phyloP scores from a whole-genome alignment of 2,329 filamentous ascomycete genomes.

The Juglanconis oblonga region DNA sequence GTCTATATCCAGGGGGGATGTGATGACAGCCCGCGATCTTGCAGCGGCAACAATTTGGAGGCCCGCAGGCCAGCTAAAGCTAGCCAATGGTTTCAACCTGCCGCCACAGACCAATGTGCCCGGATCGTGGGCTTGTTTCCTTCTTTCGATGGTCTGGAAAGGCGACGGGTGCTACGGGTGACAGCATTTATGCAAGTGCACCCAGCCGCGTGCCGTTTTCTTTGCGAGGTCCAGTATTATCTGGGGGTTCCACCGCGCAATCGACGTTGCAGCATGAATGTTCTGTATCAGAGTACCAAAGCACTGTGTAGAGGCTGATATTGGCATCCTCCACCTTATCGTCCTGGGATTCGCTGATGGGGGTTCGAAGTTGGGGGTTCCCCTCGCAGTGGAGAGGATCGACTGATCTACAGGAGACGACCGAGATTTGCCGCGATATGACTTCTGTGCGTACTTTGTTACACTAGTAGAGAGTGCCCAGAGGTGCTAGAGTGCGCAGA shows the following conservation, averaged over 20 bases:
- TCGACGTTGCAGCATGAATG: background rate
- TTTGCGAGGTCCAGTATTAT: background rate
- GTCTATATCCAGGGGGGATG: background rate
- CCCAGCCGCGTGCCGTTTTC: background rate
- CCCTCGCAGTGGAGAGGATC: conserved; percentile 8
- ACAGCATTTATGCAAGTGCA: background rate
- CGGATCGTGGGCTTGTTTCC: background rate
- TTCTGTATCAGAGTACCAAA: background rate
- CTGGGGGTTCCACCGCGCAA: background rate
- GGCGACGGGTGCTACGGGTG: background rate
- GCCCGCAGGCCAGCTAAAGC: no score
- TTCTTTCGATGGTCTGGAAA: background rate
- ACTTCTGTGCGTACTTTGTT: background rate
- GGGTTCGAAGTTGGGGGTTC: background rate
- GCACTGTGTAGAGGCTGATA: background rate
- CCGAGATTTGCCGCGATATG: background rate
- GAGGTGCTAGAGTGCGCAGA: background rate
- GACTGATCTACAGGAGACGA: conserved; percentile 15
- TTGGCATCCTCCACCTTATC: background rate
- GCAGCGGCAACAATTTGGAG: background rate
- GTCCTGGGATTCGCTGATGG: background rate
- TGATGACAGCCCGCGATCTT: background rate
- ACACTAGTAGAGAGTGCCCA: background rate
- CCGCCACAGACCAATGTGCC: conserved; percentile 1
- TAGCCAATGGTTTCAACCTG: background rate